Conservation (phyloP, 2,329 filamentous ascomycete species). For the Capronia americana region DNA sequence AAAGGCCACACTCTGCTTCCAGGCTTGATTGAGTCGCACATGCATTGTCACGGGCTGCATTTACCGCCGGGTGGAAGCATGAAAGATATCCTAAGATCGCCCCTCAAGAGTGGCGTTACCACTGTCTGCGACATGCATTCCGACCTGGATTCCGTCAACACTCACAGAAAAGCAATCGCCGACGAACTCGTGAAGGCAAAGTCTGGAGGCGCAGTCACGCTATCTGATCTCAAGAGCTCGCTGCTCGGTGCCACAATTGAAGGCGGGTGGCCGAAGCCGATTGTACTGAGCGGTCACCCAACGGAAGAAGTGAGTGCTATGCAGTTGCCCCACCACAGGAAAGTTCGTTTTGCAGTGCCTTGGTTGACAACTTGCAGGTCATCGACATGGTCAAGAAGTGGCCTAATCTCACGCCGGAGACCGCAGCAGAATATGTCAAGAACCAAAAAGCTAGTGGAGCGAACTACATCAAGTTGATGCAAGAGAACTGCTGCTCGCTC, state of each 20-base stretch:
- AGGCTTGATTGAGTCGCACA: constrained; percentile 39
- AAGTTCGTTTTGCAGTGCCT: background rate
- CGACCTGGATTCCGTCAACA: constrained; percentile 32
- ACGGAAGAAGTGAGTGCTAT: constrained; percentile 42
- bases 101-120: constrained; percentile 38
- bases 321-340: background rate
- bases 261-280: constrained; percentile 58
- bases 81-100: constrained; percentile 29
- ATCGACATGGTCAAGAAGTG: constrained; percentile 52
- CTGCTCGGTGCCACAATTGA: constrained; percentile 58
- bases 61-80: constrained; percentile 32
- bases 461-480: constrained; percentile 41
- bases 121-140: constrained; percentile 40
- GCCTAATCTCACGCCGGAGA: constrained; percentile 55
- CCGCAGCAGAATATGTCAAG: constrained; percentile 45
- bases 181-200: constrained; percentile 33
- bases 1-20: constrained; percentile 38
- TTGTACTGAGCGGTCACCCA: constrained; percentile 34
- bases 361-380: constrained; percentile 29
- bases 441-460: constrained; percentile 37
- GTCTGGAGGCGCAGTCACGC: constrained; percentile 28
- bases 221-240: constrained; percentile 56
- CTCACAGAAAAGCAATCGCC: constrained; percentile 27
- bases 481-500: constrained; percentile 40
- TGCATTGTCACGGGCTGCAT: constrained; percentile 35